Conservation (phyloP, 2,329 filamentous ascomycete species). For the Apiospora phragmitis region DNA sequence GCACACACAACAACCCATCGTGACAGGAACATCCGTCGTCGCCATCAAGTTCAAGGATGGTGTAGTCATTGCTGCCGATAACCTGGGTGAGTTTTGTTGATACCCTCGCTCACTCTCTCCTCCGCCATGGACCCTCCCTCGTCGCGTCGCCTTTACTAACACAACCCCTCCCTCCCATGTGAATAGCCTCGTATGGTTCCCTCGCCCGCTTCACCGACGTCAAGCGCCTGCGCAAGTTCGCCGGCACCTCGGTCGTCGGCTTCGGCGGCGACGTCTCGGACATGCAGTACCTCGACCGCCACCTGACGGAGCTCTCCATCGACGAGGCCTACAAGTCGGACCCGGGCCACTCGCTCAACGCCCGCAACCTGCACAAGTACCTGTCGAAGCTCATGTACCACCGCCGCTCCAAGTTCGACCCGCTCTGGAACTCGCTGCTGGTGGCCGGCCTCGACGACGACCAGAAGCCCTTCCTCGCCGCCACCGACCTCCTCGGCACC, state of each 20-base stretch:
- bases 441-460: constrained; percentile 85
- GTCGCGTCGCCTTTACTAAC: background rate
- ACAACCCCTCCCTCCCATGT: background rate
- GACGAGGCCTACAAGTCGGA: constrained; percentile 76
- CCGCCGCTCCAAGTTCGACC: constrained; percentile 93
- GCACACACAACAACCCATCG: constrained; percentile 89
- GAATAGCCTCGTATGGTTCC: constrained; percentile 89
- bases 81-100: constrained; percentile 66
- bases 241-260: constrained; percentile 79
- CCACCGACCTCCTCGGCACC: constrained; percentile 88
- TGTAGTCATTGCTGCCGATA: constrained; percentile 95
- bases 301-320: constrained; percentile 83
- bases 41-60: constrained; percentile 95
- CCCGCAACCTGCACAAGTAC: constrained; percentile 95
- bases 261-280: constrained; percentile 97
- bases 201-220: constrained; percentile 95
- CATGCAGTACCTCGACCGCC: constrained; percentile 97
- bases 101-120: constrained; percentile 10
- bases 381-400: constrained; percentile 94
- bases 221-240: constrained; percentile 90
- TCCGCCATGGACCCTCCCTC: constrained; percentile 4
- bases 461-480: constrained; percentile 83
- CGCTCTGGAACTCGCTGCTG: constrained; percentile 93
- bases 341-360: constrained; percentile 65
- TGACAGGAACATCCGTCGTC: constrained; percentile 94